A percentile compares a stretch with the other conserved stretches of the same genome.
These are phyloP conservation scores for Linum usitatissimum DNA, from an alignment of 345 rosid species.

Conservation along the genomic window DNA sequence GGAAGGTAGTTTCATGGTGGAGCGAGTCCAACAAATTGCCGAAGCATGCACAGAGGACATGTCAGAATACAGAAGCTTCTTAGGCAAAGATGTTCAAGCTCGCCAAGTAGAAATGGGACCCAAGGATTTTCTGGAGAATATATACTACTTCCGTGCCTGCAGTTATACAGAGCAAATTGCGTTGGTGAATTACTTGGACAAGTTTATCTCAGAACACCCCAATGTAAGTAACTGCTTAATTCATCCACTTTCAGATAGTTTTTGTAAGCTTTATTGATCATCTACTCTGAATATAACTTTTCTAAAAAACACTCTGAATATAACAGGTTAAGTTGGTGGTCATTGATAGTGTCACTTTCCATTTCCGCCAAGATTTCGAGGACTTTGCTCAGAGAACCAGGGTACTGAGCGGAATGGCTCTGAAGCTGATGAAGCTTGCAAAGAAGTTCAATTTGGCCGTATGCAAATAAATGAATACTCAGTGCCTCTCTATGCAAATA, in stretches of 20 bases:
- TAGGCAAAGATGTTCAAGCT: slow-evolving; percentile 37
- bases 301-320: slow-evolving; percentile 13
- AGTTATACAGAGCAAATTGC: slow-evolving; percentile 83
- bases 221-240: slow-evolving; percentile 31
- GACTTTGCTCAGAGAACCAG: slow-evolving; percentile 73
- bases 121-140: slow-evolving; percentile 59
- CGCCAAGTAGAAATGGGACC: slow-evolving; percentile 38
- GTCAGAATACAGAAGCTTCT: slow-evolving; percentile 41
- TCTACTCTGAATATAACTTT: slow-evolving; percentile 16
- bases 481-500: background rate
- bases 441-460: slow-evolving; percentile 72
- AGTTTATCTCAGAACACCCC: slow-evolving; percentile 64
- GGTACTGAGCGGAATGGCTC: slow-evolving; percentile 64
- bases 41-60: slow-evolving; percentile 68
- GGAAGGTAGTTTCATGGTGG: slow-evolving; percentile 95
- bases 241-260: background rate
- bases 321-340: slow-evolving; percentile 70
- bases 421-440: slow-evolving; percentile 85
- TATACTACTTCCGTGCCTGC: slow-evolving; percentile 77
- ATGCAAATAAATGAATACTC: slow-evolving; percentile 13
- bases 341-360: slow-evolving; percentile 83
- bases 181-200: slow-evolving; percentile 59
- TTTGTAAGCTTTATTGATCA: background rate
- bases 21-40: slow-evolving; percentile 79
- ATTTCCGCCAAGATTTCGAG: slow-evolving; percentile 95